Evolutionary conservation across 1,284 basidiomycete species (phyloP).

Genomic region (Chalciporus sp.): DNA sequence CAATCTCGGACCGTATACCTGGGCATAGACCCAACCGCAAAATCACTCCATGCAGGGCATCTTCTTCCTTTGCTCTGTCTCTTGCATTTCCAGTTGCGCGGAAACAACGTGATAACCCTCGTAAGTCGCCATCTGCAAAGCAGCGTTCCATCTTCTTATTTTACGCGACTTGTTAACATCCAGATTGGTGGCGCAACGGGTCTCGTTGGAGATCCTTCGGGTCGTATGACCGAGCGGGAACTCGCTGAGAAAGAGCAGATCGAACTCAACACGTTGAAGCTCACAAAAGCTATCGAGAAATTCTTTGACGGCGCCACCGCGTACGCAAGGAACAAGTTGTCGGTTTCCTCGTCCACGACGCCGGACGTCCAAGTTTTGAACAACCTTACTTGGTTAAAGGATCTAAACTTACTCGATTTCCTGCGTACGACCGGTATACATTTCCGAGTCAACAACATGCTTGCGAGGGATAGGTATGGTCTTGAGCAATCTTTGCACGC

Average conservation of each 20-base stretch:
- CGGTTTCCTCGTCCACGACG: slow-evolving; percentile 19
- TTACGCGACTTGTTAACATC: slow-evolving; percentile 4
- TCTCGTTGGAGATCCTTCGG: slow-evolving; percentile 95
- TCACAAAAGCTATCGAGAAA: slow-evolving; percentile 65
- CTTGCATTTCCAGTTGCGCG: slow-evolving; percentile 83
- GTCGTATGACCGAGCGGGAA: slow-evolving; percentile 82
- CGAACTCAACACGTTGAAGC: slow-evolving; percentile 65
- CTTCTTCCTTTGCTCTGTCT: slow-evolving; percentile 86
- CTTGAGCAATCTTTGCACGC: neutral
- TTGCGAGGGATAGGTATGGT: slow-evolving; percentile 84
- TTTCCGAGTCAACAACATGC: slow-evolving; percentile 87
- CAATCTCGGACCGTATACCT: slow-evolving; percentile 71
- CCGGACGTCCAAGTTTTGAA: slow-evolving; percentile 62
- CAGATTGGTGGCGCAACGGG: slow-evolving; percentile 97
- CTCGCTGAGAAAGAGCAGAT: slow-evolving; percentile 64
- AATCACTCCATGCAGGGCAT: slow-evolving; percentile 91
- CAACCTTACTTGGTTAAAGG: slow-evolving; percentile 85
- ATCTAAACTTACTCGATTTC: slow-evolving; percentile 82
- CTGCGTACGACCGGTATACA: slow-evolving; percentile 80
- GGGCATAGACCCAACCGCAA: slow-evolving; percentile 92
- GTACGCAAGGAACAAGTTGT: slow-evolving; percentile 54
- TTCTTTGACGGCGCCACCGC: slow-evolving; percentile 73
- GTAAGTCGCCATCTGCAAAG: slow-evolving; percentile 47
- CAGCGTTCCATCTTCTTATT: neutral
- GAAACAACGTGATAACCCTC: slow-evolving; percentile 82